phyloP scores from a whole-genome alignment of 768 basidiomycete genomes.

The Phylloporus rhodoxanthus region DNA sequence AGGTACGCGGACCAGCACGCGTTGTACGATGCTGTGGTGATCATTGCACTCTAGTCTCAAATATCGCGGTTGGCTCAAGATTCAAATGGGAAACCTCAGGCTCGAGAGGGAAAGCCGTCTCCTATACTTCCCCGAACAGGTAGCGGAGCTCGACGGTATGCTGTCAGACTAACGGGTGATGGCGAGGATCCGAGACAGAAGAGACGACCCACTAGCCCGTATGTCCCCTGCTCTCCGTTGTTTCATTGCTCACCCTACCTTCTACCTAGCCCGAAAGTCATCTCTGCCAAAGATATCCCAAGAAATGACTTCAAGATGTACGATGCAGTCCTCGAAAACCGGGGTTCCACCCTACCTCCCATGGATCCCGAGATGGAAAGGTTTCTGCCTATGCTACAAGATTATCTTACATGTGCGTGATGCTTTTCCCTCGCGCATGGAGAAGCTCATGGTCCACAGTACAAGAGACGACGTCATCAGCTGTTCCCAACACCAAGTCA shows the following conservation, averaged over 20 bases:
- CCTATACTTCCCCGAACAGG: slow-evolving; percentile 28
- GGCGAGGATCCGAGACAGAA: slow-evolving; percentile 4
- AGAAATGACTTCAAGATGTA: slow-evolving; percentile 58
- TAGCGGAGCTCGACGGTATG: slow-evolving; percentile 45
- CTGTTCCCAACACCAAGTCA: neutral
- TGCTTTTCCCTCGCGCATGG: neutral
- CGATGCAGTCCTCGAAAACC: slow-evolving; percentile 54
- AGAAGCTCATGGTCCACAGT: slow-evolving; percentile 19
- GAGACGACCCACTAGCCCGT: slow-evolving; percentile 41
- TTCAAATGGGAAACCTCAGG: slow-evolving; percentile 15
- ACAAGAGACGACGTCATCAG: slow-evolving; percentile 18
- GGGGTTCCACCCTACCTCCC: slow-evolving; percentile 25
- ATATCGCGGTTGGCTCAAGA: slow-evolving; percentile 49
- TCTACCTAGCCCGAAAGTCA: slow-evolving; percentile 45
- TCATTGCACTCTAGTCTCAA: slow-evolving; percentile 39
- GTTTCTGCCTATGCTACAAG: slow-evolving; percentile 70
- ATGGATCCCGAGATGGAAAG: slow-evolving; percentile 66
- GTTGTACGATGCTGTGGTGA: neutral
- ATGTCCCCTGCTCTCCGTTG: slow-evolving; percentile 10
- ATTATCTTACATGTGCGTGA: slow-evolving; percentile 58
- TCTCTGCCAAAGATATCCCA: slow-evolving; percentile 45
- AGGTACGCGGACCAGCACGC: slow-evolving; percentile 39
- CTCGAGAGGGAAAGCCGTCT: slow-evolving; percentile 9
- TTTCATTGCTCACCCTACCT: neutral
- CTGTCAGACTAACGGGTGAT: slow-evolving; percentile 32